Percentiles rank a stretch among this genome's conserved stretches.
Conservation (phyloP, 352 stramenopile genomes). For the Pythium dissotocum region DNA sequence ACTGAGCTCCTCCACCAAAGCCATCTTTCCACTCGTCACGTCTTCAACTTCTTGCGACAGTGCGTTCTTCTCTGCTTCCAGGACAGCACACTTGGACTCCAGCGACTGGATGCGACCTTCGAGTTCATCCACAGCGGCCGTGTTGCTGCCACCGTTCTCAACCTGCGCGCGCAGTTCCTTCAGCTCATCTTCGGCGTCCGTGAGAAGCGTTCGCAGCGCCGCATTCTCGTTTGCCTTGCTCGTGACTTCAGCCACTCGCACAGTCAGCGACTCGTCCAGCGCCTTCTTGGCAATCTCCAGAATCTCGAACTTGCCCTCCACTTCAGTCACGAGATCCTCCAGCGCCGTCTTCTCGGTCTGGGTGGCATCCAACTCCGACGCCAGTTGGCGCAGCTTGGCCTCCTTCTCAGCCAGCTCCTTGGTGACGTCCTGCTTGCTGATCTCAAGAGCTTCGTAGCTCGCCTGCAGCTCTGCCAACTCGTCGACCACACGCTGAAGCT, state of each 20-base stretch:
- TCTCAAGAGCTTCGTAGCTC: conserved; percentile 21
- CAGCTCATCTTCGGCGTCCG: background rate
- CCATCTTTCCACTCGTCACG: conserved; percentile 4
- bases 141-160: background rate
- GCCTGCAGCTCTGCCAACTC: conserved; percentile 14
- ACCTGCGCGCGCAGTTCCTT: conserved; percentile 5
- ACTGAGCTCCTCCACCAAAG: conserved; percentile 28
- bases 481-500: conserved; percentile 22
- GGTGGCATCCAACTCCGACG: conserved; percentile 21
- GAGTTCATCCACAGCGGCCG: background rate
- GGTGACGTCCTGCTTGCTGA: conserved; percentile 27
- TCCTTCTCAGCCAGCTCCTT: conserved; percentile 32
- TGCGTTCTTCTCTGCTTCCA: conserved; percentile 2
- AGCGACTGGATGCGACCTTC: conserved; percentile 8
- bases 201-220: conserved; percentile 14
- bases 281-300: conserved; percentile 22
- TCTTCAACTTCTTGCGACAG: background rate
- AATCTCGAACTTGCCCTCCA: conserved; percentile 24
- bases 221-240: conserved; percentile 15
- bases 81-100: conserved; percentile 7
- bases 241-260: conserved; percentile 16
- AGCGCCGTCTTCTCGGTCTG: conserved; percentile 21
- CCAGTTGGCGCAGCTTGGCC: conserved; percentile 32
- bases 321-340: conserved; percentile 22
- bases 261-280: conserved; percentile 16